A percentile compares a stretch with the other conserved stretches of the same genome.
phyloP scores from a whole-genome alignment of 768 basidiomycete species.

The Pilatotrama ljubarskyi region DNA sequence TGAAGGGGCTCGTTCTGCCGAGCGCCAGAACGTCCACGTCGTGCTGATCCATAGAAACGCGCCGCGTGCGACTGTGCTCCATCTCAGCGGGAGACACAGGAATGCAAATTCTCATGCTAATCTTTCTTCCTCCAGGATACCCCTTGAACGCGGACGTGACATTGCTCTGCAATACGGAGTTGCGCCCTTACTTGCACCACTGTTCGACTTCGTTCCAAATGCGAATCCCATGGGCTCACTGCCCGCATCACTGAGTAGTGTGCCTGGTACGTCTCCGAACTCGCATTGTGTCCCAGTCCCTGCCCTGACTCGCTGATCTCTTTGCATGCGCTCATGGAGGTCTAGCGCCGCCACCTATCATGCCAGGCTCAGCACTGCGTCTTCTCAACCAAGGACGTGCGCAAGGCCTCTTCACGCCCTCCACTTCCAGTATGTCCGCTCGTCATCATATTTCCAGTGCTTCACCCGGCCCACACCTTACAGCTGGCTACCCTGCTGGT shows the following conservation, averaged over 20 bases:
- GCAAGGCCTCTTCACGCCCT: conserved; percentile 84
- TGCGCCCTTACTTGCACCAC: conserved; percentile 78
- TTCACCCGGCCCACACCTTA: conserved; percentile 52
- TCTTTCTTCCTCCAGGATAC: conserved; percentile 66
- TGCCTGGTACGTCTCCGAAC: conserved; percentile 23
- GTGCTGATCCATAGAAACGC: too few species aligned
- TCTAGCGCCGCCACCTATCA: conserved; percentile 79
- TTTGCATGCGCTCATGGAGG: conserved; percentile 17
- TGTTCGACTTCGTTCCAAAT: conserved; percentile 91
- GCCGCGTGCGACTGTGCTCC: not conserved
- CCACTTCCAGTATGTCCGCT: conserved; percentile 60
- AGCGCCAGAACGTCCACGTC: too few species aligned
- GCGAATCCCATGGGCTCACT: conserved; percentile 69
- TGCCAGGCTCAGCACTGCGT: conserved; percentile 84
- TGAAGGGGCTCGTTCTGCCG: too few species aligned
- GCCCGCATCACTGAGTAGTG: conserved; percentile 35
- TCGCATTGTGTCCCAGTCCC: too few species aligned
- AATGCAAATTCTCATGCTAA: not conserved
- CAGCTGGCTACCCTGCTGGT: conserved; percentile 49
- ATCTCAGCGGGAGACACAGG: not conserved
- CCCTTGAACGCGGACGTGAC: conserved; percentile 90
- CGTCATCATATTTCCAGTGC: conserved; percentile 49
- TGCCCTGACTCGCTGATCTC: not conserved
- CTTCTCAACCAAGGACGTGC: conserved; percentile 84
- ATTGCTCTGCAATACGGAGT: conserved; percentile 93